Conservation (phyloP, 2,329 filamentous ascomycete genomes). For the Monilinia fructicola region DNA sequence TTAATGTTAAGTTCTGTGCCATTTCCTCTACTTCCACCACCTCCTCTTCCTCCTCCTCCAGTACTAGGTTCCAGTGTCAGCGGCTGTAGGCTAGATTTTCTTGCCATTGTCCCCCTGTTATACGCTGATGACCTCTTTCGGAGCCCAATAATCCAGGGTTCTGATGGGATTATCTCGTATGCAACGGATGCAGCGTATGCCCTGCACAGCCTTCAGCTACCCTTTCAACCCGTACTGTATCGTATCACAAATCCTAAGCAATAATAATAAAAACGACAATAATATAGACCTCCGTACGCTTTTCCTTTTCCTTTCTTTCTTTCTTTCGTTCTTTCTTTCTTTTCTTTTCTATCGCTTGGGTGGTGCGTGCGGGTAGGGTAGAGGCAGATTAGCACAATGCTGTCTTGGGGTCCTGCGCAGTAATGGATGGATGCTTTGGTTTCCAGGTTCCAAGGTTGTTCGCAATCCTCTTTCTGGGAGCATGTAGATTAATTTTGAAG, state of each 20-base stretch:
- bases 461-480: slow-evolving; percentile 6
- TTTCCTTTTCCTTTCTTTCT: no score
- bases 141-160: slow-evolving; percentile 21
- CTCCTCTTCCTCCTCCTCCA: slow-evolving; percentile 25
- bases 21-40: slow-evolving; percentile 25
- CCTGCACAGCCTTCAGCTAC: slow-evolving; percentile 33
- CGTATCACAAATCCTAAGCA: slow-evolving; percentile 31
- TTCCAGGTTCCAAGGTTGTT: no score
- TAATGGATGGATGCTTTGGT: background rate
- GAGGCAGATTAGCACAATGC: slow-evolving; percentile 18
- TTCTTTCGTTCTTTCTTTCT: background rate
- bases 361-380: slow-evolving; percentile 27
- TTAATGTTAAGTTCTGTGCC: slow-evolving; percentile 20
- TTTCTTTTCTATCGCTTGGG: slow-evolving; percentile 21
- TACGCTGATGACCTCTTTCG: slow-evolving; percentile 26
- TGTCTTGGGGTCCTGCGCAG: slow-evolving; percentile 6
- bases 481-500: slow-evolving; percentile 10
- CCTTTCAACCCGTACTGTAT: slow-evolving; percentile 18
- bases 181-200: slow-evolving; percentile 18
- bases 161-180: slow-evolving; percentile 30
- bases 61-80: slow-evolving; percentile 34
- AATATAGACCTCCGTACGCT: slow-evolving; percentile 25
- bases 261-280: slow-evolving; percentile 15
- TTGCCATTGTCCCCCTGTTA: slow-evolving; percentile 35
- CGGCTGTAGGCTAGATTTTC: slow-evolving; percentile 38